Evolutionary conservation across 139 green algal species (phyloP), one percentile per base, ranked within the genome.

Genomic region (Asterochloris sp.): DNA sequence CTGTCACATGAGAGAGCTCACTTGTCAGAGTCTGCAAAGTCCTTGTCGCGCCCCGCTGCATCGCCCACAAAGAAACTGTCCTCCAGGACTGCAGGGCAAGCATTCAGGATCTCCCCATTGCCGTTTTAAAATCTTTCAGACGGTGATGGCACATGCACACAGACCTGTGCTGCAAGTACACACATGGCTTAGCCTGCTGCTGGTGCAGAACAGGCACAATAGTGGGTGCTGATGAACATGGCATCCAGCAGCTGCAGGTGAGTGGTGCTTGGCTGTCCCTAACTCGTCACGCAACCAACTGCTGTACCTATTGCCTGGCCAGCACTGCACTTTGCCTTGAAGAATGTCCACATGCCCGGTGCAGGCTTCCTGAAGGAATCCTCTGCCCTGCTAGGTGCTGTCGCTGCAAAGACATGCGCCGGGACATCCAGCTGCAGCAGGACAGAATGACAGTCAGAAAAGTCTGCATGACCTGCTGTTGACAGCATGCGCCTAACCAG

Each of bases 51-150:
- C 11, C 92, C 92, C 1, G 90, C 92, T 16, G 89, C 89, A 73
- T 96, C 92, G 19, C 92, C 92, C 2, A 93, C 88, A 79, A 84
- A 96, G 84, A 93, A 94, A 84, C 84, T 88, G 29, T 83, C 28
- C n/a, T 78, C 73, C 63, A 88, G 73, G 80, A 95, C 88, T 88
- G 85, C 83, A 77, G 73, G 54, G 13, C 68, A 81, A 63, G 21
- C 16, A 47, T 66, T 11, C n/a, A n/a, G n/a, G n/a, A n/a, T n/a
- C n/a, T n/a, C n/a, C 8, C 63, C 11, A 11, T 67, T 64, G 8
- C 17, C 60, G 28, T 28, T 24, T 12, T 10, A 29, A 15, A 6
- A 15, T 16, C 11, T 11, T 16, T 12, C 19, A 63, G 15, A 26
- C n/a, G 47, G 62, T 10, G 11, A n/a, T 10, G 24, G 47, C 47